Evolutionary conservation across 768 basidiomycete species (phyloP), one percentile per base, ranked within the genome.

Genomic region (Collybiopsis confluens): DNA sequence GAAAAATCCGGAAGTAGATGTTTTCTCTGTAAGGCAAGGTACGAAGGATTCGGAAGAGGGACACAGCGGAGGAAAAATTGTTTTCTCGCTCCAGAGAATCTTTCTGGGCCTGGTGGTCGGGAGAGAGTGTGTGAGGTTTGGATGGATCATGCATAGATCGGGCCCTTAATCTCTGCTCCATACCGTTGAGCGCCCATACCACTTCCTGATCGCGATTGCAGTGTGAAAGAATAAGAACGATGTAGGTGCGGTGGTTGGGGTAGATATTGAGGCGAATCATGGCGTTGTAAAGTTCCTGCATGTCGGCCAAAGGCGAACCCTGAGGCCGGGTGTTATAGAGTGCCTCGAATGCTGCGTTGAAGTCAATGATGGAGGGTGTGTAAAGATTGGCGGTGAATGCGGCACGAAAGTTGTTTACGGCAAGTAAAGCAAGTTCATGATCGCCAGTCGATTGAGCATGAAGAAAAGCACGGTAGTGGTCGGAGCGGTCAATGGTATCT

Each of bases 231-330:
- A 96, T 81, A 42, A 92, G 73, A 33, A 68, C 64, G 26, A 73
- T 62, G 65, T 90, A 92, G 0, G 90, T 92, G 41, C 65, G 59
- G 11, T 70, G 53, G 47, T 85, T 85, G 8, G 94, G 92, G 0
- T 78, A 61, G 3, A 93, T 64, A 16, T 80, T 78, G 27, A 70
- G 74, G 24, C 75, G 69, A 54, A 92, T 69, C 76, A 95, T 82
- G 45, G 81, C 73, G 58, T 90, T 80, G 70, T 94, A 95, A 2
- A 83, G 76, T 45, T 83, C 79, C 50, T 88, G 65, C 35, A 92
- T 68, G 38, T 76, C 63, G 0, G 74, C 67, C 27, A 90, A 73
- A 5, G 83, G 80, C 56, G 80, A 79, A 7, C 83, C 83, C 9
- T 63, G 53, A 16, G 52, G 41, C 59, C 85, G 76, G 47, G 76